Conservation (phyloP, 768 basidiomycete species). For the Sporobolomyces phaffii region DNA sequence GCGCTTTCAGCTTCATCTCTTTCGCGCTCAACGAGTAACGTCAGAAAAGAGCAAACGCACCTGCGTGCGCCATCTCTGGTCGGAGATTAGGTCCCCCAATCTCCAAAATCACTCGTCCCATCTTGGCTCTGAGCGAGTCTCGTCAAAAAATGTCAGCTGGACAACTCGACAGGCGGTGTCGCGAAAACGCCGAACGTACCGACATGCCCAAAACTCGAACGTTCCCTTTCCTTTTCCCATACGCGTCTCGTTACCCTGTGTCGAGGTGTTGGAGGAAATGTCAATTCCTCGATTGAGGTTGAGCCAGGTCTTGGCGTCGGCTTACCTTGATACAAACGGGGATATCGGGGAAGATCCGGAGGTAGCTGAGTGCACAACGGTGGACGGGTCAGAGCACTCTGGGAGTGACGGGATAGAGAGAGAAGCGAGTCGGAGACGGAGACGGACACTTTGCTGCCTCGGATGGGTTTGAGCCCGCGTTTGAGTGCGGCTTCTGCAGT, state of each 20-base stretch:
- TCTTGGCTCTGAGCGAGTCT: conserved; percentile 75
- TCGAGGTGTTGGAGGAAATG: too few relatives aligned
- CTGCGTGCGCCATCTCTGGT: conserved; percentile 85
- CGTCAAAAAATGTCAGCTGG: too few relatives aligned
- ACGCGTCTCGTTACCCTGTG: conserved; percentile 93
- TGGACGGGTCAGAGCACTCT: background rate
- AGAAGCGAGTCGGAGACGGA: background rate
- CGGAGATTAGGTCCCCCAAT: conserved; percentile 83
- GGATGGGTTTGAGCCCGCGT: conserved; percentile 79
- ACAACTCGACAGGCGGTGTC: too few relatives aligned
- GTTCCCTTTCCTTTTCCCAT: conserved; percentile 99
- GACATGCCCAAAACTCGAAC: conserved; percentile 94
- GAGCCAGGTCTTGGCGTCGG: too few relatives aligned
- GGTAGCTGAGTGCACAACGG: conserved; percentile 21
- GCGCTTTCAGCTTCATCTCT: background rate
- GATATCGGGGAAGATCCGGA: conserved; percentile 91
- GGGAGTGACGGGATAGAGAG: background rate
- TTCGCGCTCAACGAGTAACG: background rate
- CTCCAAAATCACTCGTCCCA: conserved; percentile 86
- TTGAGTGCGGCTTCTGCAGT: conserved; percentile 81
- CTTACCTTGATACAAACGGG: conserved; percentile 92
- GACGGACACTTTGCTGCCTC: conserved; percentile 71
- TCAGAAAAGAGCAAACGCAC: conserved; percentile 50
- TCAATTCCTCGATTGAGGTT: too few relatives aligned
- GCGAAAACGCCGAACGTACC: conserved; percentile 60